Evolutionary conservation across 2,329 filamentous ascomycete genomes (phyloP), one percentile per base, ranked within the genome.

Genomic region (Phyllosticta citrichinensis): DNA sequence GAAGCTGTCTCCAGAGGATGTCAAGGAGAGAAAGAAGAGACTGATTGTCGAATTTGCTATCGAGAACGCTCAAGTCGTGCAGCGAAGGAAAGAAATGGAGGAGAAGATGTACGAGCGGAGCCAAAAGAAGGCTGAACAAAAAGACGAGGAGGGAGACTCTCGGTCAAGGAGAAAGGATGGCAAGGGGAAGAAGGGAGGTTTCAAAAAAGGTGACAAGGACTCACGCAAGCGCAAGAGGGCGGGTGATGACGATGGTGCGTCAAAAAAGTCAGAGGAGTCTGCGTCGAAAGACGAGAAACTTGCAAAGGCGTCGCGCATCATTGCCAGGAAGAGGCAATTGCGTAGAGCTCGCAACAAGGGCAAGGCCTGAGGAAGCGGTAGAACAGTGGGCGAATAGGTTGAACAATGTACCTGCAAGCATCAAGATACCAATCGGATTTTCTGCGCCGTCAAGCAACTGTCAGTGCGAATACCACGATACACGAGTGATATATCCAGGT

Each of bases 1-100:
- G 63, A 71, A 71, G 57, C 65, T 65, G 2, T 66, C 67, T 0
- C 69, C 70, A 17, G 78, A 80, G 56, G 77, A 77, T 5, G 60
- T 77, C n/a, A 73, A 82, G 58, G 91, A 94, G 65, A 90, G 88
- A 76, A 93, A 91, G 72, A 92, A 94, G 75, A 83, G 94, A 12
- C 77, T 99, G 57, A 91, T 99, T 70, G 93, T 93, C 47, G 95
- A 99, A 74, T 99, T 99, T 72, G 91, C 94, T 20, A 96, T 99
- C 72, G 94, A 99, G 76, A 99, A 99, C 68, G 92, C 91, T 0
- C 92, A 97, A 69, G 94, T 99, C 1, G 87, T 99, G n/a, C 83
- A 87, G 66, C 82, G 94, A 65, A 83, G 95, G 60, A 83, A 80
- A 63, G 84, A 86, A 63, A 78, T 78, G 56, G 87, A 91, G 70